Evolutionary conservation across 148 eudicot genomes (phyloP).

Genomic region (Vaccinium vitisidaea): DNA sequence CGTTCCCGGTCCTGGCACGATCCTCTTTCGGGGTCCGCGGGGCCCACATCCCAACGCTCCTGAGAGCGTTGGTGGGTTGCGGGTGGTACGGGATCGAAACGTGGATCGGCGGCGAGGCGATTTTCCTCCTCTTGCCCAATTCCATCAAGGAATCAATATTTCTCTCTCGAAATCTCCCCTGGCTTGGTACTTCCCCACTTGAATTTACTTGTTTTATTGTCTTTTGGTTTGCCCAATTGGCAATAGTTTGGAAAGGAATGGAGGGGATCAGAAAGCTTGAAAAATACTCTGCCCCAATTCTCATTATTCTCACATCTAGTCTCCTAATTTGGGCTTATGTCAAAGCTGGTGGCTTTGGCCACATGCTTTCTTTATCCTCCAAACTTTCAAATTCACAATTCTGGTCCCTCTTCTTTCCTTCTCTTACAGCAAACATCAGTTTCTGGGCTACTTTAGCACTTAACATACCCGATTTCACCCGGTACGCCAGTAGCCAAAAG

Average conservation of each 20-base stretch:
- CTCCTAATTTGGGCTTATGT: slow-evolving; percentile 83
- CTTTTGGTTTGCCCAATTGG: slow-evolving; percentile 79
- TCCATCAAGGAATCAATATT: slow-evolving; percentile 39
- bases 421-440: slow-evolving; percentile 90
- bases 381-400: slow-evolving; percentile 53
- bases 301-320: slow-evolving; percentile 56
- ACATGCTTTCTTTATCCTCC: slow-evolving; percentile 74
- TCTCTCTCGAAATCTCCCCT: slow-evolving; percentile 39
- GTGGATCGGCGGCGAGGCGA: slow-evolving; percentile 97
- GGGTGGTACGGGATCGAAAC: slow-evolving; percentile 98
- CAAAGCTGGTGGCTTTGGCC: slow-evolving; percentile 75
- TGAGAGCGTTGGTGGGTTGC: slow-evolving; percentile 85
- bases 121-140: slow-evolving; percentile 62
- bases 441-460: slow-evolving; percentile 92
- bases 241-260: slow-evolving; percentile 77
- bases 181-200: slow-evolving; percentile 83
- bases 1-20: slow-evolving; percentile 86
- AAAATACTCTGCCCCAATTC: slow-evolving; percentile 83
- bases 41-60: slow-evolving; percentile 76
- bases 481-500: slow-evolving; percentile 66
- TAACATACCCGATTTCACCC: slow-evolving; percentile 94
- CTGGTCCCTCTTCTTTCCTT: slow-evolving; percentile 84
- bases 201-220: slow-evolving; percentile 73
- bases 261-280: slow-evolving; percentile 83
- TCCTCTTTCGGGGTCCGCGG: slow-evolving; percentile 87